Evolutionary conservation across 2,329 filamentous ascomycete genomes (phyloP).

Genomic region (Biscogniauxia mediterranea): DNA sequence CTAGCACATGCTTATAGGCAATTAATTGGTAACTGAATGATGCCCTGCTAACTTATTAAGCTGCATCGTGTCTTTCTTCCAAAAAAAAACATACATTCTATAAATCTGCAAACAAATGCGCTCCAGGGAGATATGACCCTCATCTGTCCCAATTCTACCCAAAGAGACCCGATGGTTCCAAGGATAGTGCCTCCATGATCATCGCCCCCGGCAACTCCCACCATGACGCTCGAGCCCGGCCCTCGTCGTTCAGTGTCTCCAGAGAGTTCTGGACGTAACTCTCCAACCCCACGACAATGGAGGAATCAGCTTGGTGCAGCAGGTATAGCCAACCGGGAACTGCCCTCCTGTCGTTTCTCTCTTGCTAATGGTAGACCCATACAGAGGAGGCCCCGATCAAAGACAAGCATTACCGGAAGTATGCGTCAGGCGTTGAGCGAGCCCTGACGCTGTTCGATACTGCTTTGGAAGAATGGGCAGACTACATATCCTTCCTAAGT

Average conservation of each 20-base stretch:
- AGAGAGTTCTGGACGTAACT: constrained; percentile 78
- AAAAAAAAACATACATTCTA: constrained; percentile 2
- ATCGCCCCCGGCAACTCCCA: constrained; percentile 26
- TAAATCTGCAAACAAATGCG: constrained; percentile 21
- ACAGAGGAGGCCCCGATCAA: constrained; percentile 55
- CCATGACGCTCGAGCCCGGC: constrained; percentile 64
- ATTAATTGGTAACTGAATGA: neutral
- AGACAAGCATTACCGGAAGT: constrained; percentile 77
- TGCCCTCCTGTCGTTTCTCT: constrained; percentile 2
- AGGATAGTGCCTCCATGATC: constrained; percentile 27
- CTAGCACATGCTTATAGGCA: neutral
- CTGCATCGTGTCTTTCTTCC: neutral
- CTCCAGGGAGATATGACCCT: constrained; percentile 28
- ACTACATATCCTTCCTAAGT: constrained; percentile 97
- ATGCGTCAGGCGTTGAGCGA: constrained; percentile 84
- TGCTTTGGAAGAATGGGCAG: constrained; percentile 95
- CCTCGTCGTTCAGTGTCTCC: constrained; percentile 66
- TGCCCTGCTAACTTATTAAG: neutral
- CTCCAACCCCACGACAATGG: constrained; percentile 73
- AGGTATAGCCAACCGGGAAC: constrained; percentile 53
- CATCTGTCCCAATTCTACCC: constrained; percentile 15
- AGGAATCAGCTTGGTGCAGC: constrained; percentile 69
- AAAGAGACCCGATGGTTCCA: constrained; percentile 26
- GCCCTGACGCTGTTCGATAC: constrained; percentile 89
- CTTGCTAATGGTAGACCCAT: constrained; percentile 15